Percentiles rank a stretch among this genome's conserved stretches.
Conservation (phyloP, 2,329 filamentous ascomycete genomes). For the Lasiodiplodia citricola region DNA sequence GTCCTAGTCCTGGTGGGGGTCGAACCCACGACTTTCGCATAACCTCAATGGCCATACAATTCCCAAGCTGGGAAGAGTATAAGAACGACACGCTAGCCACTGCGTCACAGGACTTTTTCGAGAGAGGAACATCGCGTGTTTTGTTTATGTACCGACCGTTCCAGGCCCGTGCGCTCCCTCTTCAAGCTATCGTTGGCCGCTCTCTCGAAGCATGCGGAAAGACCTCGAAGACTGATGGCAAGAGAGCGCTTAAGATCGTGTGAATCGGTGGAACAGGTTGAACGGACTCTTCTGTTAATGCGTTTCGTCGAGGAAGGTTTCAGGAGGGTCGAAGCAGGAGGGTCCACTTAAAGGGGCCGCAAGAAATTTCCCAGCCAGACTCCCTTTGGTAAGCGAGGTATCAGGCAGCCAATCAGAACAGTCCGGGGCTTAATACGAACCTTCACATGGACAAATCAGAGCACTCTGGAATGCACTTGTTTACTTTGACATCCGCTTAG, state of each 20-base stretch:
- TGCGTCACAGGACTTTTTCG: constrained; percentile 39
- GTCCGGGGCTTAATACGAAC: background rate
- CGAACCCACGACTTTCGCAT: constrained; percentile 49
- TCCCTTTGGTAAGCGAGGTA: background rate
- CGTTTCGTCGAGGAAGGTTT: background rate
- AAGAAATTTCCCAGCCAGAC: background rate
- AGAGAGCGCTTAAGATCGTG: background rate
- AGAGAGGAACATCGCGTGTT: background rate
- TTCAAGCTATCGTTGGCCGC: background rate
- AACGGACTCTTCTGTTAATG: too few relatives aligned
- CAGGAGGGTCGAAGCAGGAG: too few relatives aligned
- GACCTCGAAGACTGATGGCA: background rate
- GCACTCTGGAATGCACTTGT: too few relatives aligned
- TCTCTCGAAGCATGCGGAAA: background rate
- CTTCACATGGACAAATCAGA: too few relatives aligned
- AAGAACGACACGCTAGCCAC: constrained; percentile 49
- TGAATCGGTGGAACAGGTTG: background rate
- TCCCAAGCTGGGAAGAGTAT: constrained; percentile 37
- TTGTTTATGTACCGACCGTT: background rate
- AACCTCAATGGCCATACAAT: constrained; percentile 38
- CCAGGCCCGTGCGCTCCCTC: background rate
- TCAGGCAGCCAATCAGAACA: background rate
- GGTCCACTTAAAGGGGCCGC: background rate
- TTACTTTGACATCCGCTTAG: too few relatives aligned
- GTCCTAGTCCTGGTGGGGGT: constrained; percentile 42